A percentile compares a stretch with the other conserved stretches of the same genome.
Conservation (phyloP, 306 rosid genomes). For the Spatholobus suberectus region DNA sequence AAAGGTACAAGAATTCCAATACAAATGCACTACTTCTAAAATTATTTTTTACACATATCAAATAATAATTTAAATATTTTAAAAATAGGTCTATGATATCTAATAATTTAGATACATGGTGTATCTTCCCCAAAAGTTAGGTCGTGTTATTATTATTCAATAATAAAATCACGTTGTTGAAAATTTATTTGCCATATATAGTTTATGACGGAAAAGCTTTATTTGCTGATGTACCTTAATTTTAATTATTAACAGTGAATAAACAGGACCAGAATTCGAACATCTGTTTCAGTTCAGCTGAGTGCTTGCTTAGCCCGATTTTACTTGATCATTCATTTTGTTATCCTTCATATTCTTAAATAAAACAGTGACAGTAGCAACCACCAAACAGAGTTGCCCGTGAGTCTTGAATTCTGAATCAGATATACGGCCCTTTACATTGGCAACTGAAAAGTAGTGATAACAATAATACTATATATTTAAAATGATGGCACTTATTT, state of each 20-base stretch:
- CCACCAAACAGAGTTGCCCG: background rate
- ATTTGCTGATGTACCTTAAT: background rate
- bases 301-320: background rate
- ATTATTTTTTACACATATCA: background rate
- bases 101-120: background rate
- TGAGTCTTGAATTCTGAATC: conserved; percentile 13
- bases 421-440: background rate
- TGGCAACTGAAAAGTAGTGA: background rate
- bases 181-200: conserved; percentile 6
- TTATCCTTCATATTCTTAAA: background rate
- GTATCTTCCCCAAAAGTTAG: too few species aligned
- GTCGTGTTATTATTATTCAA: background rate
- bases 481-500: background rate
- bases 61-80: background rate
- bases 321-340: background rate
- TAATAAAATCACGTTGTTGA: background rate
- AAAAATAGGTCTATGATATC: too few species aligned
- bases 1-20: too few species aligned
- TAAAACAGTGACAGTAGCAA: background rate
- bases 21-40: too few species aligned
- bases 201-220: background rate
- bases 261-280: background rate
- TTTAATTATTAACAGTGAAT: background rate
- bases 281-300: background rate
- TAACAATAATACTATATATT: background rate